These are phyloP conservation scores for Actinomortierella ambigua DNA, from an alignment of 371 early-diverging fungal species.

Conservation along the genomic window DNA sequence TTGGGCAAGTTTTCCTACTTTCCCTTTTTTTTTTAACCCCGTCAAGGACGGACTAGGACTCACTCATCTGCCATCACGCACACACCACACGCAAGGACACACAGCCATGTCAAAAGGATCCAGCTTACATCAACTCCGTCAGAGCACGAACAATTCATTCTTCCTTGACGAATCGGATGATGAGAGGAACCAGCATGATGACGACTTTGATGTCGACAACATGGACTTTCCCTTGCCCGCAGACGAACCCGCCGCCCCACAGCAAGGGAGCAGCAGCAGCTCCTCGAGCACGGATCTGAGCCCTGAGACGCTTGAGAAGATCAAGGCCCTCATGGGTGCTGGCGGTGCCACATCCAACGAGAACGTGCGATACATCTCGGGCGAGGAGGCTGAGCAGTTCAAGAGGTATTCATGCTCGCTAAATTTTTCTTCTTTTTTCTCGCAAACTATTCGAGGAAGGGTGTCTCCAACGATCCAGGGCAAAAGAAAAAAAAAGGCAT, in stretches of 20 bases:
- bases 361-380: constrained; percentile 31
- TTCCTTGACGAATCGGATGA: constrained; percentile 34
- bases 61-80: too few species aligned
- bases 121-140: constrained; percentile 34
- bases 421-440: too few species aligned
- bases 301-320: constrained; percentile 35
- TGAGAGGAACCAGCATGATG: constrained; percentile 38
- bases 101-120: constrained; percentile 31
- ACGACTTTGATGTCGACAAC: constrained; percentile 65
- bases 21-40: too few species aligned
- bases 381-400: constrained; percentile 41
- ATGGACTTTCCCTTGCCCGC: constrained; percentile 71
- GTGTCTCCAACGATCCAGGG: too few species aligned
- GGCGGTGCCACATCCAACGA: constrained; percentile 24
- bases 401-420: too few species aligned
- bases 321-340: constrained; percentile 29
- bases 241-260: constrained; percentile 26
- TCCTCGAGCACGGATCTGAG: constrained; percentile 18
- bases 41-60: too few species aligned
- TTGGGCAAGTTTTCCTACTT: too few species aligned
- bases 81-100: too few species aligned
- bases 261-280: constrained; percentile 10
- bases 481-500: too few species aligned
- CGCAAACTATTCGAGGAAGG: too few species aligned
- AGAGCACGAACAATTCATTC: constrained; percentile 37